Percentiles rank a stretch among this genome's conserved stretches.
Evolutionary conservation across 2,329 filamentous ascomycete genomes (phyloP).

Genomic region (Grosmannia huntii): DNA sequence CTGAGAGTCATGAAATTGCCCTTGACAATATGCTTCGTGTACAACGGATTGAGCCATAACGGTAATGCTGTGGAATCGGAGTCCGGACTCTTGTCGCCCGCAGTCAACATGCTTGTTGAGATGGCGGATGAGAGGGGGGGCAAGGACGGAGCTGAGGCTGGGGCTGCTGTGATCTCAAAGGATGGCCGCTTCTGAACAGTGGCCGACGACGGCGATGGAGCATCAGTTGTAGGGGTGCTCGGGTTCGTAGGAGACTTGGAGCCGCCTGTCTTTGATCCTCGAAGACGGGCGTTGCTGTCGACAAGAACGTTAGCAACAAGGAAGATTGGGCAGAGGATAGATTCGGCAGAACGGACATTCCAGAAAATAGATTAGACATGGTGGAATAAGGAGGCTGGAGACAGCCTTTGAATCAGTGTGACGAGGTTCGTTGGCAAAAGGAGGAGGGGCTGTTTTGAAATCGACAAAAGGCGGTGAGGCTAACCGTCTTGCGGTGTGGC

Average conservation of each 20-base stretch:
- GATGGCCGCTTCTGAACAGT: slow-evolving; percentile 1
- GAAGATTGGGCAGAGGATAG: not conserved
- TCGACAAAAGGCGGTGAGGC: not conserved
- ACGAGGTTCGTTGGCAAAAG: not conserved
- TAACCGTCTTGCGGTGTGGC: not conserved
- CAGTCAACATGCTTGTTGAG: slow-evolving; percentile 8
- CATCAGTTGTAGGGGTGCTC: not conserved
- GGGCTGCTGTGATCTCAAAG: slow-evolving; percentile 2
- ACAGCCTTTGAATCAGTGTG: not conserved
- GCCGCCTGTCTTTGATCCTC: not conserved
- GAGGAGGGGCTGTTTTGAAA: not conserved
- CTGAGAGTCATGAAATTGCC: slow-evolving; percentile 96
- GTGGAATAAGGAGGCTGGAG: not conserved
- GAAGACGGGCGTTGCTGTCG: slow-evolving; percentile 7
- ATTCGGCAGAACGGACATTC: slow-evolving; percentile 12
- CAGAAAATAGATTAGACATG: slow-evolving; percentile 20
- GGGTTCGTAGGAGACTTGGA: not conserved
- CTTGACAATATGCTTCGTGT: slow-evolving; percentile 81
- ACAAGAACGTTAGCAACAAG: not conserved
- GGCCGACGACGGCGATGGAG: not conserved
- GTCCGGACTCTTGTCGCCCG: slow-evolving; percentile 36
- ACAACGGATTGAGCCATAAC: slow-evolving; percentile 61
- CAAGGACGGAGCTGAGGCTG: slow-evolving; percentile 7
- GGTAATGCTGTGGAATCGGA: slow-evolving; percentile 56
- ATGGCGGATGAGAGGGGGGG: slow-evolving; percentile 7